Evolutionary conservation across 2,329 filamentous ascomycete genomes (phyloP), one percentile per base, ranked within the genome.

Genomic region (Cadophora malorum): DNA sequence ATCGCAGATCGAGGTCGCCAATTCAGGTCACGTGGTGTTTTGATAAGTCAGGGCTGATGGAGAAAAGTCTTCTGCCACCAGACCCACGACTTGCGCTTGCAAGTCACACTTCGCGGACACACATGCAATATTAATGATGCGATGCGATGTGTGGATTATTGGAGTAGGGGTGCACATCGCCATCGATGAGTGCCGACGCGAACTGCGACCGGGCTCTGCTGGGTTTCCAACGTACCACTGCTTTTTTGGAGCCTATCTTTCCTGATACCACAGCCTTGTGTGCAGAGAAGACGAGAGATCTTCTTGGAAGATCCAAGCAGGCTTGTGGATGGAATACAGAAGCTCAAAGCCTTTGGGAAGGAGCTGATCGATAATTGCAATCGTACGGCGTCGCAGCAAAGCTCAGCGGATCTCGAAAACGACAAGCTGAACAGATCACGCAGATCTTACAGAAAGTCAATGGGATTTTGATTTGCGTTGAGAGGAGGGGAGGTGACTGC

Each of bases 21-120:
- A 8, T 7, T 28, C 21, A 0, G 56, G 56, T 59, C 56, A 59
- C 56, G 56, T 59, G 56, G 56, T 59, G 56, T 59, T 59, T 59
- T 59, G 56, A 59, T 45, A 3, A 10, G 8, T 41, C 33, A n/a
- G 33, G 9, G 31, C 33, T 16, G 3, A 12, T 28, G 52, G 16
- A 28, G 25, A 31, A 33, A 45, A 9, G 14, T 23, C 21, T 28
- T 21, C 16, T 1, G 14, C 21, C n/a, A 23, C 35, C 10, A 59
- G 19, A 2, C 2, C 10, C n/a, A 3, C 23, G 56, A 28, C 52
- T 2, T 58, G 56, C 21, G 56, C 56, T 59, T 45, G 35, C 56
- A 59, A 14, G 10, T 21, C 33, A 19, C 12, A 23, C 28, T 28
- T 28, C 5, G 28, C 28, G 10, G 9, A 28, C 16, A 16, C n/a